Base-by-base conservation (phyloP, 371 early-diverging fungal genomes). In the Apophysomyces sp. region DNA sequence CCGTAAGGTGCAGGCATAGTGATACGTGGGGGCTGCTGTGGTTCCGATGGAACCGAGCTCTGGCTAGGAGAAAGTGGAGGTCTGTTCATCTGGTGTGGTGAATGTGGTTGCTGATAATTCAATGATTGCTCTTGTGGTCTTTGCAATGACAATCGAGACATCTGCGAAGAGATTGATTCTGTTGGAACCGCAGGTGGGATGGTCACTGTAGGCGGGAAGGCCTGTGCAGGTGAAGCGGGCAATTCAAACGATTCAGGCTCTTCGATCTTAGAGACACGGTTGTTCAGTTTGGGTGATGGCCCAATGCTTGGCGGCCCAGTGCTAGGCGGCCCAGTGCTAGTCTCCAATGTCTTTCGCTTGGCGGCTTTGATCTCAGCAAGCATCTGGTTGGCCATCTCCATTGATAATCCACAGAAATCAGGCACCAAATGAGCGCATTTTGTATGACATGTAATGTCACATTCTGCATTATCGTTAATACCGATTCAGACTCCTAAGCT, bases 371-470 rank as follows among this genome's bases (percentile, higher is more conserved):
- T 89, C 62, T 89, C 91, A 55, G 81, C 81, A 49, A 93, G 65
- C 82, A 95, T 89, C 63, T 90, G 88, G 63, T 86, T 89, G 0
- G 94, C 94, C 78, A 90, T 82, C 51, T 88, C 88, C 83, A 90
- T 86, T 16, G 88, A 85, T 62, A 98, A 79, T 16, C 98, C 98
- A 72, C 99, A 99, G 39, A 94, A 91, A 66, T 94, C 90, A 28
- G 98, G 99, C 1, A 99, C 88, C 57, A 90, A 82, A 40, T 83
- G 82, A 62, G 85, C 80, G 81, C 99, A 99, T 3, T 81, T 82
- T 1, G 85, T 77, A 78, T 99, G 99, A 65, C 92, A 92, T 0
- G 89, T 82, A 16, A 88, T 67, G 27, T 70, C 67, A 80, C 99
- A 99, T 75, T 92, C 92, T 86, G 61, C 55, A 28, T 9, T 4